Percentiles rank a stretch among this genome's conserved stretches.
phyloP scores from a whole-genome alignment of 305 asterid genomes.

The Fraxinus floribunda region DNA sequence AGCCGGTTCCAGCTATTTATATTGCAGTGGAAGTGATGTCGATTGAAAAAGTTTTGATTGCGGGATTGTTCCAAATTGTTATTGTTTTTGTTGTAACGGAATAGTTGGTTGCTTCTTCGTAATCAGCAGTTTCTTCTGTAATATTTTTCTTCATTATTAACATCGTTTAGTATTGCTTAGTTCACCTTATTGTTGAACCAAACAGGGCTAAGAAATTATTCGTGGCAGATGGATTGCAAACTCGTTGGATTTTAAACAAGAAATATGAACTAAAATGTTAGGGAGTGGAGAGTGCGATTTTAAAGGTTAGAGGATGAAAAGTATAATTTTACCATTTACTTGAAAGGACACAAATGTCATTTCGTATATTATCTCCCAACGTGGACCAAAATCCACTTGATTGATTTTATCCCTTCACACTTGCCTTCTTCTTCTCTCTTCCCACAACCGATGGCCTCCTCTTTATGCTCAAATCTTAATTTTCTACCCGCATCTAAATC shows the following conservation, averaged over 20 bases:
- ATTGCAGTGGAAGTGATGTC: background rate
- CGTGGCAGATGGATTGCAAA: conserved; percentile 42
- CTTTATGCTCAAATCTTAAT: conserved; percentile 35
- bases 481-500: conserved; percentile 32
- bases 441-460: conserved; percentile 48
- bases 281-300: background rate
- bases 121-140: conserved; percentile 9
- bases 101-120: conserved; percentile 15
- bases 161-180: background rate
- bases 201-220: background rate
- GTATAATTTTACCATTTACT: background rate
- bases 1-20: conserved; percentile 19
- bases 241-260: background rate
- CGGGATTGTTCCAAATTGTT: background rate
- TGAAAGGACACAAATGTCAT: background rate
- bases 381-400: background rate
- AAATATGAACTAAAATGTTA: background rate
- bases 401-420: background rate
- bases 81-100: background rate
- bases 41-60: background rate
- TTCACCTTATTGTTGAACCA: background rate
- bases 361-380: background rate
- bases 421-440: background rate
- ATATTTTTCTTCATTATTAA: background rate
- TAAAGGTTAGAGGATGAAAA: background rate